Conservation (phyloP, 2,329 filamentous ascomycete genomes). For the Xylaria sp. region DNA sequence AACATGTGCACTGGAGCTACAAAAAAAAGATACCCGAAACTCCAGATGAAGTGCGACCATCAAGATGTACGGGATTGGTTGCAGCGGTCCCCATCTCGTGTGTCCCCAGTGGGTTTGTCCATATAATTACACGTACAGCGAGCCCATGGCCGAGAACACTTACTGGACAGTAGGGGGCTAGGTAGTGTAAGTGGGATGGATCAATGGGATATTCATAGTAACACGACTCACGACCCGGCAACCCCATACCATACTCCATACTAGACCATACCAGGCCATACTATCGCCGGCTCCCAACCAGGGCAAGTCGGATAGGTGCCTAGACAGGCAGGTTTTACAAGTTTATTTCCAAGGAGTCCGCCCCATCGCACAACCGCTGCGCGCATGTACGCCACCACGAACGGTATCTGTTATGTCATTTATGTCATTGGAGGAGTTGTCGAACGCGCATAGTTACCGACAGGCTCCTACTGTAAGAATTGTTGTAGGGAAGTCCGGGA, state of each 20-base stretch:
- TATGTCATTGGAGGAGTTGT: too few species aligned
- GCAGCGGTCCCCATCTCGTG: not conserved
- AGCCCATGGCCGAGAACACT: not conserved
- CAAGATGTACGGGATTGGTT: not conserved
- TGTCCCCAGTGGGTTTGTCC: not conserved
- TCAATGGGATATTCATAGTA: constrained; percentile 34
- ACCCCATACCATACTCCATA: too few species aligned
- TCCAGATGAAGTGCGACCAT: constrained; percentile 9
- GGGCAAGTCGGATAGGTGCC: not conserved
- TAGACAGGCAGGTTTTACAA: not conserved
- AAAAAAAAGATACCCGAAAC: not conserved
- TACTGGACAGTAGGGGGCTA: too few species aligned
- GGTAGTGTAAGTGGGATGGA: constrained; percentile 18
- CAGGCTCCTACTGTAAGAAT: too few species aligned
- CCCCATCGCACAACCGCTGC: not conserved
- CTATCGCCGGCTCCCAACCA: not conserved
- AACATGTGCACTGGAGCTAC: not conserved
- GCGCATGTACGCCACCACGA: constrained; percentile 3
- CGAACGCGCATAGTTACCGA: not conserved
- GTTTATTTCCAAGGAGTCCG: not conserved
- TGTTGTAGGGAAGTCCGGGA: not conserved
- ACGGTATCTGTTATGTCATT: too few species aligned
- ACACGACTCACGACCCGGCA: constrained; percentile 10
- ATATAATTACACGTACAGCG: not conserved
- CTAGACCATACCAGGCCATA: too few species aligned